Conservation (phyloP, 2,329 filamentous ascomycete genomes). For the Sporothrix mexicana region DNA sequence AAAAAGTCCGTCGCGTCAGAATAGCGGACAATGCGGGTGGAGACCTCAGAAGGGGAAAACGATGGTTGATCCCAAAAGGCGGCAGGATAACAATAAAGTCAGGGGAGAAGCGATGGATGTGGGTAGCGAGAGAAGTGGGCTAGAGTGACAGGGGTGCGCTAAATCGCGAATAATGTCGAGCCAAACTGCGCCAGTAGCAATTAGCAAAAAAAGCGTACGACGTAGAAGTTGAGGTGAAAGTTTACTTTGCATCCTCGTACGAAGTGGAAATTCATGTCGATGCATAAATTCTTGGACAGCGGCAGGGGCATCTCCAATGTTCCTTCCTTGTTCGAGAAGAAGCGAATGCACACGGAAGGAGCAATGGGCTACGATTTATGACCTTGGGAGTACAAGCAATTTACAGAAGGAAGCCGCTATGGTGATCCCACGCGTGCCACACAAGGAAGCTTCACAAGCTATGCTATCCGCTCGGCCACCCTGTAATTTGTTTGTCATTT, state of each 20-base stretch:
- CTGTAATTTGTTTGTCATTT: constrained; percentile 11
- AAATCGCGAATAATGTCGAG: constrained; percentile 3
- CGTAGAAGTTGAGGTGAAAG: background rate
- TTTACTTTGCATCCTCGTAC: background rate
- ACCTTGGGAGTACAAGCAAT: background rate
- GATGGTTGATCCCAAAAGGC: background rate
- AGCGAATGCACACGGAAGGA: constrained; percentile 17
- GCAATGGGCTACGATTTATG: background rate
- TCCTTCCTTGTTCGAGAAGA: constrained; percentile 11
- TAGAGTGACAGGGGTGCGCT: constrained; percentile 21
- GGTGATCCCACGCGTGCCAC: background rate
- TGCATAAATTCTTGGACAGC: background rate
- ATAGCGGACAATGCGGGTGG: constrained; percentile 31
- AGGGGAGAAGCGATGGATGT: constrained; percentile 28
- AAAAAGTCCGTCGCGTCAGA: constrained; percentile 29
- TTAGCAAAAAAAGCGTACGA: background rate
- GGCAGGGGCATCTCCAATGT: background rate
- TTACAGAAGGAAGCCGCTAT: constrained; percentile 18
- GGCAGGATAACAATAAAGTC: constrained; percentile 29
- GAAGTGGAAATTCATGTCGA: background rate
- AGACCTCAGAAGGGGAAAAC: constrained; percentile 12
- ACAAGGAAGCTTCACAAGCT: background rate
- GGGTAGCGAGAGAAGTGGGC: constrained; percentile 27
- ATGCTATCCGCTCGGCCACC: background rate
- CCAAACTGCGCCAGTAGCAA: background rate